A percentile compares a stretch with the other conserved stretches of the same genome.
Conservation (phyloP, 75 land plant genomes). For the Sequoia sempervirens region DNA sequence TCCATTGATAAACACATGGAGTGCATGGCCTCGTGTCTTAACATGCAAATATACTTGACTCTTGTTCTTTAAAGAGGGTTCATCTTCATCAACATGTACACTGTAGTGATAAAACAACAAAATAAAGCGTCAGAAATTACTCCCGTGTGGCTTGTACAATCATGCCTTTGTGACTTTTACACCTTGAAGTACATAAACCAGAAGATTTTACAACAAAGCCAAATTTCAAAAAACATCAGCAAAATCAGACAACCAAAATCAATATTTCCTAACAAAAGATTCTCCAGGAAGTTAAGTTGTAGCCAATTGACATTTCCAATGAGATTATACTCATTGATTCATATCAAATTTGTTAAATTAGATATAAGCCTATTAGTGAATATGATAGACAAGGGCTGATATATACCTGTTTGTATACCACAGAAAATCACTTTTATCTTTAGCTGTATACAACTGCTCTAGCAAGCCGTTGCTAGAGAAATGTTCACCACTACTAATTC, state of each 20-base stretch:
- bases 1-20: constrained; percentile 51
- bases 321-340: background rate
- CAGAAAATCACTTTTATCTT: constrained; percentile 76
- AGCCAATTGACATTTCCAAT: background rate
- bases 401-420: constrained; percentile 86
- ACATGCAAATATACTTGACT: constrained; percentile 11
- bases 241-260: background rate
- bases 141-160: background rate
- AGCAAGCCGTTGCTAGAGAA: constrained; percentile 31
- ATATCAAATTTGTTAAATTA: background rate
- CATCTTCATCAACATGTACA: constrained; percentile 17
- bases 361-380: background rate
- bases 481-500: constrained; percentile 11
- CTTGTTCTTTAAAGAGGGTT: constrained; percentile 12
- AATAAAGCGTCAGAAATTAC: background rate
- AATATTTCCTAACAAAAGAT: background rate
- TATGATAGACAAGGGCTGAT: background rate
- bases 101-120: constrained; percentile 11
- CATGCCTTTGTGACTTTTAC: background rate
- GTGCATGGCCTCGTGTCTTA: constrained; percentile 24
- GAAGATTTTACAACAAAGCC: background rate
- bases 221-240: constrained; percentile 6
- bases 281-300: background rate
- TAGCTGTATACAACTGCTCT: constrained; percentile 58
- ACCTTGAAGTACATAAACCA: constrained; percentile 5